phyloP scores from a whole-genome alignment of 768 basidiomycete genomes.

The Zangia roseola region DNA sequence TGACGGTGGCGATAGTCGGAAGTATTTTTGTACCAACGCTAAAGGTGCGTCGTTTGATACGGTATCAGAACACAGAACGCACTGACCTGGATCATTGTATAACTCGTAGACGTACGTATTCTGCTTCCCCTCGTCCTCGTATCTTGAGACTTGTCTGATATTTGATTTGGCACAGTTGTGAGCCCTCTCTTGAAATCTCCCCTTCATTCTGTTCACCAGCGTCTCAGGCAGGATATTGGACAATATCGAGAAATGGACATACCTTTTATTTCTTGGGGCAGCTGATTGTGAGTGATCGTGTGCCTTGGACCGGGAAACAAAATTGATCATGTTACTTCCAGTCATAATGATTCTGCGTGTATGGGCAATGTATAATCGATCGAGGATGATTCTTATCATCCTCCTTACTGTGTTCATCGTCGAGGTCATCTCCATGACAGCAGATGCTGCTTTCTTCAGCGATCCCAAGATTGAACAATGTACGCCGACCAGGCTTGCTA shows the following conservation, averaged over 20 bases:
- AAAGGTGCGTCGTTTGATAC: no score
- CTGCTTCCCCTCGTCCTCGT: no score
- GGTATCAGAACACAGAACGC: no score
- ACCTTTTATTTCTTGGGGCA: neutral
- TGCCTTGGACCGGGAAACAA: no score
- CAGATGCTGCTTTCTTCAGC: neutral
- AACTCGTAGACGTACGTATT: no score
- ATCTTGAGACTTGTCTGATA: no score
- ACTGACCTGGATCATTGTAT: no score
- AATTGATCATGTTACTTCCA: neutral
- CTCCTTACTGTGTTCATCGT: neutral
- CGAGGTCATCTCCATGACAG: neutral
- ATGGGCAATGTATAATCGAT: neutral
- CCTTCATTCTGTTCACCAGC: neutral
- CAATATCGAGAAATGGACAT: neutral
- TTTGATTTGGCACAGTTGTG: conserved; percentile 2
- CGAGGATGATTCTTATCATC: neutral
- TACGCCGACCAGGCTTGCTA: neutral
- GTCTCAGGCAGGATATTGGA: neutral
- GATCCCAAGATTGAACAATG: neutral
- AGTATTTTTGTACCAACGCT: no score
- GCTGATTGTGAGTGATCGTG: conserved; percentile 5
- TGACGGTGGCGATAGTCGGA: no score
- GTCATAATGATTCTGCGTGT: conserved; percentile 4
- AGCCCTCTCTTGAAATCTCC: neutral